These are phyloP conservation scores for Ampelocalamus luodianensis DNA, from an alignment of 176 grass and related monocot species.

Conservation along the genomic window DNA sequence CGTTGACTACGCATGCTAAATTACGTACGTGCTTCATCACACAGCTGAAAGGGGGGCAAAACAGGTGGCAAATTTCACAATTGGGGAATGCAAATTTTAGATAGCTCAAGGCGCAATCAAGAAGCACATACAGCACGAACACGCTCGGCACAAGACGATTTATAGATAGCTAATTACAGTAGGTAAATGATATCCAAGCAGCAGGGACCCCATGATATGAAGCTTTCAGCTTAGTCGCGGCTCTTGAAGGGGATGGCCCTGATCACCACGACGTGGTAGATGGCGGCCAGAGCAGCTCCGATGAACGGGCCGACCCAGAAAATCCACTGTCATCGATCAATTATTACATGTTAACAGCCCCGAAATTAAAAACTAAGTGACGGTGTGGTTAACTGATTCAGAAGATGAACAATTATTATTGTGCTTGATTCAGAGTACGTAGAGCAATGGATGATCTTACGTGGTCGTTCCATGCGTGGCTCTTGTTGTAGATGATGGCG, in stretches of 20 bases:
- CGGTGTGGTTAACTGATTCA: not conserved
- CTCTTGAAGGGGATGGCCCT: slow-evolving; percentile 94
- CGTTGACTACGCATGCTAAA: too few species aligned
- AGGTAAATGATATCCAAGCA: too few species aligned
- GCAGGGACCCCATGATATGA: too few species aligned
- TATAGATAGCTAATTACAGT: too few species aligned
- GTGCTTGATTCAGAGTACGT: not conserved
- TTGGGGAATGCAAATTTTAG: too few species aligned
- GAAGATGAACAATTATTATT: not conserved
- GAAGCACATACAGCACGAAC: too few species aligned
- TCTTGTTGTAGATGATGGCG: slow-evolving; percentile 81
- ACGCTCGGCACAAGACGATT: too few species aligned
- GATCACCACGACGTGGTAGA: slow-evolving; percentile 89
- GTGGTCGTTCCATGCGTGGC: slow-evolving; percentile 75
- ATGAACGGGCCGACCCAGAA: slow-evolving; percentile 96
- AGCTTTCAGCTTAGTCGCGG: slow-evolving; percentile 30
- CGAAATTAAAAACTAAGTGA: not conserved
- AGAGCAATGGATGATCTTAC: slow-evolving; percentile 31
- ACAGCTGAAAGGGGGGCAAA: too few species aligned
- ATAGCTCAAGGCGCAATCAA: too few species aligned
- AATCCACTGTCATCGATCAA: slow-evolving; percentile 66
- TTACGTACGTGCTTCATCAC: too few species aligned
- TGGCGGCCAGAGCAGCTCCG: slow-evolving; percentile 83
- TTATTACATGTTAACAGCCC: rapidly evolving
- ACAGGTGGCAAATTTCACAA: too few species aligned